Evolutionary conservation across 2,329 filamentous ascomycete genomes (phyloP).

Genomic region (Aureobasidium sp.): DNA sequence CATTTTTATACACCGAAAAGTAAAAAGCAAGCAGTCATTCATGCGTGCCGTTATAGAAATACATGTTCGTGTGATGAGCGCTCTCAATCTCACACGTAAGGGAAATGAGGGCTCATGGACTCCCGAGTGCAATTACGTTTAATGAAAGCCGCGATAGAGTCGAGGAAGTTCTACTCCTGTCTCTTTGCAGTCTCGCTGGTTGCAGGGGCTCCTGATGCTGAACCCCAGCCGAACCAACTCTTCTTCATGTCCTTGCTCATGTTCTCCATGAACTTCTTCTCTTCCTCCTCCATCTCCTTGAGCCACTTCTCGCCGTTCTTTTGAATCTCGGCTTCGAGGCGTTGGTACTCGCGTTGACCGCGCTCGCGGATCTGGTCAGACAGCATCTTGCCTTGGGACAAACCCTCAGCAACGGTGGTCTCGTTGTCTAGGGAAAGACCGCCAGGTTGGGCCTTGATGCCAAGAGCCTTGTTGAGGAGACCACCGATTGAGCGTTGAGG

Average conservation of each 20-base stretch:
- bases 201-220: not conserved
- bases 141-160: not conserved
- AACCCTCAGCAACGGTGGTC: constrained; percentile 62
- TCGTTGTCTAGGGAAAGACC: constrained; percentile 45
- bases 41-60: constrained; percentile 2
- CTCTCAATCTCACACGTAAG: not conserved
- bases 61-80: not conserved
- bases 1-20: constrained; percentile 1
- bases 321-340: constrained; percentile 80
- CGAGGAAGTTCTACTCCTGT: constrained; percentile 3
- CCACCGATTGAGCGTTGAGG: constrained; percentile 56
- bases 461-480: constrained; percentile 50
- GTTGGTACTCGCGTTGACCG: constrained; percentile 81
- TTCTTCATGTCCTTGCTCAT: constrained; percentile 88
- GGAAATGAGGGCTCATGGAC: not conserved
- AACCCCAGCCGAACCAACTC: constrained; percentile 51
- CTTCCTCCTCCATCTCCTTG: constrained; percentile 80
- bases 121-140: not conserved
- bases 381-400: constrained; percentile 92
- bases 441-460: constrained; percentile 61
- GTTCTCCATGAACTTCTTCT: constrained; percentile 85
- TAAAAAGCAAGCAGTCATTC: not conserved
- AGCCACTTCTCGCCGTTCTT: constrained; percentile 94
- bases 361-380: constrained; percentile 90
- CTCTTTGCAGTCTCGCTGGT: constrained; percentile 4